phyloP scores from a whole-genome alignment of 192 early-diverging fungal species.

The Podila epigama region DNA sequence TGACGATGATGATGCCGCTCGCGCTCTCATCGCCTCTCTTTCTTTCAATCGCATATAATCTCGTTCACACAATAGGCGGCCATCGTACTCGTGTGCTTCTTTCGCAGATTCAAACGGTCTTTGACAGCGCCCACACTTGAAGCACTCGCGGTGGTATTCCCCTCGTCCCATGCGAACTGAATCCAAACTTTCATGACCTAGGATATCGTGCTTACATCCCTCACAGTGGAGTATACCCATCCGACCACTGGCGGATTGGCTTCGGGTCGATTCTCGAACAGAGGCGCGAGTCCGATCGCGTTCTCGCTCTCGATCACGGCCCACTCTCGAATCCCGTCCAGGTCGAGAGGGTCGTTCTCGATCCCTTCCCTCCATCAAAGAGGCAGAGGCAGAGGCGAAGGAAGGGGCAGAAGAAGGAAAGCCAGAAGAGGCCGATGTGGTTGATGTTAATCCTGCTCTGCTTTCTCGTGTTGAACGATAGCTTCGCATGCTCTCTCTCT shows the following conservation, averaged over 20 bases:
- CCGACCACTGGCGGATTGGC: conserved; percentile 30
- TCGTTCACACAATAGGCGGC: conserved; percentile 66
- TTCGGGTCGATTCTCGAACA: conserved; percentile 26
- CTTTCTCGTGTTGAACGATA: conserved; percentile 26
- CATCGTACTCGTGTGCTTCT: conserved; percentile 63
- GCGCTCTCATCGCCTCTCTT: conserved; percentile 13
- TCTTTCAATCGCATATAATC: conserved; percentile 52
- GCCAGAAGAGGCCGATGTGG: too few relatives aligned
- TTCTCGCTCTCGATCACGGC: neutral
- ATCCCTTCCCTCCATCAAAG: conserved; percentile 1
- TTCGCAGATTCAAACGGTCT: conserved; percentile 54
- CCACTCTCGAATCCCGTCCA: neutral
- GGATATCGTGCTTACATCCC: conserved; percentile 42
- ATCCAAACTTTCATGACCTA: conserved; percentile 10
- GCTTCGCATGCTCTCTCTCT: conserved; percentile 20
- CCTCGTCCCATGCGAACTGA: conserved; percentile 39
- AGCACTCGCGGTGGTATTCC: conserved; percentile 62
- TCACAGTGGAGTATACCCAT: conserved; percentile 28
- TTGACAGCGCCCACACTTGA: conserved; percentile 63
- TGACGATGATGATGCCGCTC: conserved; percentile 1
- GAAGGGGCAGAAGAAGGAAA: too few relatives aligned
- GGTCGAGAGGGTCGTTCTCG: too few relatives aligned
- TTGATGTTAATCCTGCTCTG: too few relatives aligned
- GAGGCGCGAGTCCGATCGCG: conserved; percentile 9
- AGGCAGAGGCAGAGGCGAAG: too few relatives aligned